These are phyloP conservation scores for Moesziomyces antarcticus DNA, from an alignment of 1,284 basidiomycete genomes.

Conservation along the genomic window DNA sequence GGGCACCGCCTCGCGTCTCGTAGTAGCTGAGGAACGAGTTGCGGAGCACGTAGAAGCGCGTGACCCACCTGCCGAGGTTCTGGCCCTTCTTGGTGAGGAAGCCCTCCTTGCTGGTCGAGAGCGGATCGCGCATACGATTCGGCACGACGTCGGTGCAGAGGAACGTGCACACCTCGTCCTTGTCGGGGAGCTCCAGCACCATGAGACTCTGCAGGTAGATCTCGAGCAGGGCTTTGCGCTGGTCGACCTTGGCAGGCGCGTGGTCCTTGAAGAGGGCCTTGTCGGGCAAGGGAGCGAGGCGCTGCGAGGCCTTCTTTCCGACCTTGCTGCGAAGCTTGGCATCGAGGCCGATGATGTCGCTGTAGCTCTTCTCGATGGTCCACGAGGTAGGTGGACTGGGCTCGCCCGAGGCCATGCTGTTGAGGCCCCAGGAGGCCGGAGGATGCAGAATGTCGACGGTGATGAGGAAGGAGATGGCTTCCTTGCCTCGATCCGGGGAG, in stretches of 20 bases:
- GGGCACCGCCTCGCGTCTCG: slow-evolving; percentile 83
- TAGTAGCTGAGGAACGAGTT: slow-evolving; percentile 89
- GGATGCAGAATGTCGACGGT: slow-evolving; percentile 59
- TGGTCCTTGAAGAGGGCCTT: slow-evolving; percentile 95
- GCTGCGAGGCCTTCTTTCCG: slow-evolving; percentile 77
- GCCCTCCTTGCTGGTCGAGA: slow-evolving; percentile 84
- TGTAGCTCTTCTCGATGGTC: slow-evolving; percentile 93
- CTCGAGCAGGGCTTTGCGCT: slow-evolving; percentile 78
- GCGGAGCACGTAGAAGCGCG: slow-evolving; percentile 87
- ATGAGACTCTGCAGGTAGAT: slow-evolving; percentile 88
- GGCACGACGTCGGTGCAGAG: slow-evolving; percentile 87
- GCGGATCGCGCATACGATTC: slow-evolving; percentile 68
- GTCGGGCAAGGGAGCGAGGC: slow-evolving; percentile 83
- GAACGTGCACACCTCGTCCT: slow-evolving; percentile 89
- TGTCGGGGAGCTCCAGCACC: slow-evolving; percentile 80
- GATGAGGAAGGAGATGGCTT: slow-evolving; percentile 84
- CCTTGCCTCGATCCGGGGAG: slow-evolving; percentile 85
- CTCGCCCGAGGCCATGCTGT: slow-evolving; percentile 43
- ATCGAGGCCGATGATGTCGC: slow-evolving; percentile 87
- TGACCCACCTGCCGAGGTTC: slow-evolving; percentile 83
- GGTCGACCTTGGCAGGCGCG: slow-evolving; percentile 94
- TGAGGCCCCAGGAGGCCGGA: slow-evolving; percentile 69
- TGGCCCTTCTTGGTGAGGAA: slow-evolving; percentile 96
- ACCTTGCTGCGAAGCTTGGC: slow-evolving; percentile 74
- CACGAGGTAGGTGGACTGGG: slow-evolving; percentile 78